Evolutionary conservation across 1,284 basidiomycete genomes (phyloP), one percentile per base, ranked within the genome.

Genomic region (Ceratobasidium sp.): DNA sequence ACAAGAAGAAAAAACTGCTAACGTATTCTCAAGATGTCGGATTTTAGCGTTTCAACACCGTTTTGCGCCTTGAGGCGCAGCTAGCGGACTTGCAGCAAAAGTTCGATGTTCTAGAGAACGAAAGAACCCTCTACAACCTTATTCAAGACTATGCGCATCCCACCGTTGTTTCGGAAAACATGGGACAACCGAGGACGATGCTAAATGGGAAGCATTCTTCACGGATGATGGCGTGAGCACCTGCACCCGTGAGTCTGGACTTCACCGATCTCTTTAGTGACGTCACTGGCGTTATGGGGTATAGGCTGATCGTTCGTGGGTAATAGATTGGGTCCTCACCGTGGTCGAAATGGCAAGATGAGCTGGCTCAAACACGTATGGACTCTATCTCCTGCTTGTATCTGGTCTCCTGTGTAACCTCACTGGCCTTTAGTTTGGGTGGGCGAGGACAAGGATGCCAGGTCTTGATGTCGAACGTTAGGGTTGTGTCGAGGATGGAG

Each of bases 261-360:
- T 28, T 26, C 14, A 9, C 41, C 30, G 39, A 59, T 41, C 36
- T n/a, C 39, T 16, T 45, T 4, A 12, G 36, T 62, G 61, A 64
- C 61, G 61, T 64, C 61, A 64, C 23, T 52, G 26, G 8, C 14
- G 48, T 8, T 8, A 28, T 55, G 45, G 46, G 26, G 43, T 64
- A 64, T 67, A 67, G 41, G 21, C 55, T 70, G 36, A 43, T 58
- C 53, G n/a, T 28, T 58, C 65, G 39, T 58, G 55, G 41, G 48
- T 46, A 58, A 45, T 58, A 70, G 65, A 28, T 41, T 70, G 9
- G 65, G 65, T 10, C 6, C 16, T 28, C 65, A 70, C 65, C 53
- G 58, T 30, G 65, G 65, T 18, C 52, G 55, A 21, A 41, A 58
- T 18, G 65, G 65, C 53, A 70, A 70, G 65, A 70, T 70, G 65